phyloP scores from a whole-genome alignment of 2,329 filamentous ascomycete genomes.

The Scedosporium minutisporum region DNA sequence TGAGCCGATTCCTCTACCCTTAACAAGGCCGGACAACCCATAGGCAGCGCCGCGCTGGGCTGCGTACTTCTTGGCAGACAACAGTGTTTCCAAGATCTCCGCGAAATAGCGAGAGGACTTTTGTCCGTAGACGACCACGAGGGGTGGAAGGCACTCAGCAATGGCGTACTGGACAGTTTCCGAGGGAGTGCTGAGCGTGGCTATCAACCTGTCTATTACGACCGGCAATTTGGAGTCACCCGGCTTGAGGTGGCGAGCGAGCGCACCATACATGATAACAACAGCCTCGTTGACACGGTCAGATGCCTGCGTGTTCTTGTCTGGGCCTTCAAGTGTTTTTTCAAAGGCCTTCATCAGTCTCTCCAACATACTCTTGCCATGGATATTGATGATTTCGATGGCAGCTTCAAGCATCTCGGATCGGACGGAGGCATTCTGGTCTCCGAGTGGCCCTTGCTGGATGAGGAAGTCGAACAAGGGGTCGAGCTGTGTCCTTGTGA shows the following conservation, averaged over 20 bases:
- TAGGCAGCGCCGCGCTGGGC: slow-evolving; percentile 87
- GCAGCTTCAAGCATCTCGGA: slow-evolving; percentile 89
- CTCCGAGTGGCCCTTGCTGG: slow-evolving; percentile 75
- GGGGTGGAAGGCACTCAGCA: slow-evolving; percentile 81
- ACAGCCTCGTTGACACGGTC: slow-evolving; percentile 95
- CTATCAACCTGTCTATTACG: slow-evolving; percentile 77
- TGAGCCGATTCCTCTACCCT: slow-evolving; percentile 74
- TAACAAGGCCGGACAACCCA: slow-evolving; percentile 81
- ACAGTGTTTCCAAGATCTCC: slow-evolving; percentile 69
- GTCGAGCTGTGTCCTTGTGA: slow-evolving; percentile 61
- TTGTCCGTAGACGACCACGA: slow-evolving; percentile 66
- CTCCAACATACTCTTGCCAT: slow-evolving; percentile 76
- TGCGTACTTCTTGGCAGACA: slow-evolving; percentile 87
- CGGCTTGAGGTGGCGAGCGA: slow-evolving; percentile 74
- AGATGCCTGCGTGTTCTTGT: slow-evolving; percentile 68
- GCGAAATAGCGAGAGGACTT: slow-evolving; percentile 74
- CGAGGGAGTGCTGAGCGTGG: slow-evolving; percentile 85
- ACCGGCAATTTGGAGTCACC: slow-evolving; percentile 83
- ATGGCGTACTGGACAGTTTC: slow-evolving; percentile 96
- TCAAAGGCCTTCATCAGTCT: slow-evolving; percentile 90
- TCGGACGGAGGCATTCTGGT: slow-evolving; percentile 67
- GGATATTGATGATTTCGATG: slow-evolving; percentile 66
- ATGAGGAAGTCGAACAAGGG: slow-evolving; percentile 79
- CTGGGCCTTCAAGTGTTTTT: slow-evolving; percentile 72
- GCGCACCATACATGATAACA: slow-evolving; percentile 90